phyloP scores from a whole-genome alignment of 2,329 filamentous ascomycete species.

The Colletotrichum graminicola region DNA sequence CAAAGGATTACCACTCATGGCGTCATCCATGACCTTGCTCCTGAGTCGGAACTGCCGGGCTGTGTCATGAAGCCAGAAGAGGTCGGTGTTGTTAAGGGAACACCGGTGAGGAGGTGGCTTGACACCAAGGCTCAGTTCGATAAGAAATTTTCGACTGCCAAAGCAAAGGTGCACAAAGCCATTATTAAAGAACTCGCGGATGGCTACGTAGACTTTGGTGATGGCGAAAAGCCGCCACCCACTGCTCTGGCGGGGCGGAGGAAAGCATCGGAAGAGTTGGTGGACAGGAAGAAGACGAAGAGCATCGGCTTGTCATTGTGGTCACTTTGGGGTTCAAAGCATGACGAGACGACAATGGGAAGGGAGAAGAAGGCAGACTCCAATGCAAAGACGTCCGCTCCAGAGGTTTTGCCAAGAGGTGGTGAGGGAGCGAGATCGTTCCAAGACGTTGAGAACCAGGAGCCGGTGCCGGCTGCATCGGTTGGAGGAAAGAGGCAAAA shows the following conservation, averaged over 20 bases:
- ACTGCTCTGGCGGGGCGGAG: slow-evolving; percentile 83
- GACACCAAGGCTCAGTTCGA: slow-evolving; percentile 80
- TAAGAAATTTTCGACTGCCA: slow-evolving; percentile 75
- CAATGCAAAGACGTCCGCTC: slow-evolving; percentile 47
- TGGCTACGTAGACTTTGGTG: slow-evolving; percentile 78
- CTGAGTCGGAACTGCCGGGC: slow-evolving; percentile 72
- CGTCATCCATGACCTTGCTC: slow-evolving; percentile 75
- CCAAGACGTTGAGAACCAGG: slow-evolving; percentile 56
- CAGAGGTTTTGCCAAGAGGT: slow-evolving; percentile 51
- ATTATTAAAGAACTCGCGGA: slow-evolving; percentile 78
- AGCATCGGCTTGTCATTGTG: slow-evolving; percentile 85
- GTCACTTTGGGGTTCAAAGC: slow-evolving; percentile 89
- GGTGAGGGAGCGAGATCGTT: slow-evolving; percentile 59
- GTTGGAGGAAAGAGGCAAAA: slow-evolving; percentile 59
- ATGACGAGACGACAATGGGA: slow-evolving; percentile 81
- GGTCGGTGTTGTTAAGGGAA: slow-evolving; percentile 84
- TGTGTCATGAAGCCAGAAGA: slow-evolving; percentile 72
- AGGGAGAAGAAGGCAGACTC: slow-evolving; percentile 66
- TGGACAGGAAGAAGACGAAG: slow-evolving; percentile 70
- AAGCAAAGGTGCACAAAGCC: slow-evolving; percentile 78
- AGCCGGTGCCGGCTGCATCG: slow-evolving; percentile 49
- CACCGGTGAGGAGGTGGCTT: slow-evolving; percentile 87
- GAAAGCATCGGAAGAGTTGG: slow-evolving; percentile 59
- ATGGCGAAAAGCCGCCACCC: slow-evolving; percentile 83
- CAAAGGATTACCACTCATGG: slow-evolving; percentile 87